Evolutionary conservation across 108 stramenopile species (phyloP), one percentile per base, ranked within the genome.

Genomic region (Fragilaria crotonensis): DNA sequence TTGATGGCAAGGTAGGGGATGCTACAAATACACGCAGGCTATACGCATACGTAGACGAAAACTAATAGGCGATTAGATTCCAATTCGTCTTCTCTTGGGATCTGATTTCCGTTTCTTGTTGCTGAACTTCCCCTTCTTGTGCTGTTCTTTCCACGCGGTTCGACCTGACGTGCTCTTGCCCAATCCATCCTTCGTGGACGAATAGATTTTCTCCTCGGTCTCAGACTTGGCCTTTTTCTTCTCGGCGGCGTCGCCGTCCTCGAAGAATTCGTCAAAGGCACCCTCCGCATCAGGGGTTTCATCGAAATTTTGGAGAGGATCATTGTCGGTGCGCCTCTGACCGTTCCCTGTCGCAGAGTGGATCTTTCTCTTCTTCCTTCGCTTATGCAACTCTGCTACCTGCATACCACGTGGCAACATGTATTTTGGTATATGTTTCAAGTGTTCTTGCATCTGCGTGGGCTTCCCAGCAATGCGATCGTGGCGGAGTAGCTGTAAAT

Each of bases 351-450:
- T 23, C 32, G 48, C 27, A 26, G 52, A 62, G 5, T 68, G 73
- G 33, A 67, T 74, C 52, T 77, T 76, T 60, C 68, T 77, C 49
- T 84, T 71, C 68, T 94, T 89, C 44, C 81, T 77, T 57, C 83
- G 91, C 57, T 76, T 81, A 31, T 81, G 77, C 36, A 85, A 54
- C 41, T 88, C 87, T 1, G 88, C 94, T 11, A 87, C 91, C 58
- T 87, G 77, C 83, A 98, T 91, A 20, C 94, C 93, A 45, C 79
- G 29, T 3, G 97, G 97, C 20, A 98, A 59, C 72, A 98, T 78
- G 67, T 98, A 98, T 33, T 79, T 88, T 29, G 97, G 97, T 32
- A 98, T 79, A 64, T 95, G 93, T 67, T 81, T 48, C 59, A 94
- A 67, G 62, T 94, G 93, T 31, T 84, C 83, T 54, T 90, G 93